A percentile compares a stretch with the other conserved stretches of the same genome.
Conservation (phyloP, 176 grass and related monocot species). For the Oryza meridionalis region DNA sequence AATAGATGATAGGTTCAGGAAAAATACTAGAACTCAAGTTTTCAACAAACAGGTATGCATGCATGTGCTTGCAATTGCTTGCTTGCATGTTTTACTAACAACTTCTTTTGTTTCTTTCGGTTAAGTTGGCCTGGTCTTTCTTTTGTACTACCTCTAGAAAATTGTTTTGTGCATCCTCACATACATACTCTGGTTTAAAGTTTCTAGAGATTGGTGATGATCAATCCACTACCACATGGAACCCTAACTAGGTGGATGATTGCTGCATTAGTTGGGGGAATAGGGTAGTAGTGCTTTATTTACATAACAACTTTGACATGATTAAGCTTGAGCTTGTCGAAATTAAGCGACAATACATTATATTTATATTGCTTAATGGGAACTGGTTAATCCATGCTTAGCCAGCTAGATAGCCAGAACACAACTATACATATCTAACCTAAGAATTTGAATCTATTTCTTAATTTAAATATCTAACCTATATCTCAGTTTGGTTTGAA, state of each 20-base stretch:
- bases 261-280: neutral
- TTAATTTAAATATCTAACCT: neutral
- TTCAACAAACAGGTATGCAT: neutral
- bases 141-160: neutral
- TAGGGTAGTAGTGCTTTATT: neutral
- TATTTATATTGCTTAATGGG: neutral
- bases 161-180: neutral
- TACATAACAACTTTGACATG: constrained; percentile 13
- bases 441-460: neutral
- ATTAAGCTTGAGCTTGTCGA: neutral
- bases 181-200: neutral
- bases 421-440: neutral
- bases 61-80: constrained; percentile 17
- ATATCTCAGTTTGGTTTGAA: neutral
- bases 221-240: neutral
- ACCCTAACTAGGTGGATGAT: constrained; percentile 20
- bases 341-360: neutral
- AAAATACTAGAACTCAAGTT: neutral
- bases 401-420: neutral
- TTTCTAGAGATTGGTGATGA: constrained; percentile 17
- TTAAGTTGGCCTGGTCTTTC: neutral
- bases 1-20: neutral
- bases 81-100: constrained; percentile 5
- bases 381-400: neutral
- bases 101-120: neutral